Base-by-base conservation (phyloP, 108 stramenopile species). In the Skeletonema marinoi region DNA sequence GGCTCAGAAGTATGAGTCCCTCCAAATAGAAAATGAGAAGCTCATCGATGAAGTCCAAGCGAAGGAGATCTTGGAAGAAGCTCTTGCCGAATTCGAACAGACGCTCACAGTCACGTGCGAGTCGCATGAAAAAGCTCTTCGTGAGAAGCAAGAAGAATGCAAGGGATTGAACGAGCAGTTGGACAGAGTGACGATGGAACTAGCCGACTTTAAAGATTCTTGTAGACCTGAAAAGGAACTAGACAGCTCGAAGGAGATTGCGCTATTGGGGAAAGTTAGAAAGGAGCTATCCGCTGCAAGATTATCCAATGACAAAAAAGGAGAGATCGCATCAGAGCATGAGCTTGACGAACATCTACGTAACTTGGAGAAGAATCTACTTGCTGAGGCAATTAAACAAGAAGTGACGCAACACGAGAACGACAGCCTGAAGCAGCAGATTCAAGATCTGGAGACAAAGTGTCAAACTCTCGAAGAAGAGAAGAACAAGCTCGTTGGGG, bases 381-480 rank as follows among this genome's bases (percentile, higher is more conserved):
- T 66, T 13, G 50, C 73, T 9, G 35, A 48, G 6, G 63, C 63
- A 46, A 46, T 46, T 4, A 46, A n/a, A 46, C 44, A 46, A 14
- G 44, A 46, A 46, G 16, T 46, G 44, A 56, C 54, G 2, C 54
- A 56, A 56, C 39, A 30, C 4, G 75, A 68, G 21, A 68, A 39
- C 58, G 44, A 48, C 16, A 32, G 41, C 7, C 32, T 75, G 35
- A 64, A 56, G 19, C 48, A 50, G 48, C 62, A 73, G 59, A 50
- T 73, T 33, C 19, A 64, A 30, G 72, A 73, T 50, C 19, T 61
- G 16, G 21, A 56, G n/a, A n/a, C 25, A 4, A 56, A 25, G 54
- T 56, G 25, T 7, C n/a, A 60, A 3, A 19, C 30, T 11, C 66
- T 75, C 30, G 54, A 68, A 36, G 51, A 68, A 59, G 65, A 32